Base-by-base conservation (phyloP, 106 monocot genomes). In the Narthecium ossifragum region DNA sequence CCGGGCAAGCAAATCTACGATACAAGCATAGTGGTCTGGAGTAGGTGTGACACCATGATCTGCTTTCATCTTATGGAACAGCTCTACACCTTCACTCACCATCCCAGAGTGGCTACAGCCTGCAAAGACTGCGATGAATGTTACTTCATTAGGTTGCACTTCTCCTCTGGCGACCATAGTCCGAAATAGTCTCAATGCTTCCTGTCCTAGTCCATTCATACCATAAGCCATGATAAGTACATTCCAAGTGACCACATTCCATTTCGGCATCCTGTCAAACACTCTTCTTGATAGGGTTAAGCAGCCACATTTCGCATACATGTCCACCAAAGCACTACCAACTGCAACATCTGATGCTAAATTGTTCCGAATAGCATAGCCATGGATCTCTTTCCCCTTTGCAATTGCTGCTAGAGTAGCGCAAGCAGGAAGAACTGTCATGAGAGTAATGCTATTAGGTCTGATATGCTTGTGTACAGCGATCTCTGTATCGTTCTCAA, bases 81-180 rank as follows among this genome's bases (percentile, higher is more conserved):
- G 62, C 17, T 75, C 58, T 20, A 86, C 25, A 14, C 89, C 89
- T 65, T 78, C 47, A 25, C 20, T 46, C 10, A 94, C 89, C 73
- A 94, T 70, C 4, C 93, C 89, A n/a, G 93, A 80, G 53, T 94
- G 93, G 70, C 93, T 89, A 34, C 89, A 94, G 24, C 85, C 85
- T 17, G 89, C 85, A 38, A 93, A 73, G 2, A 80, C 73, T 21
- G 85, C 78, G 48, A 93, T 80, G 63, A 83, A 90, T 5, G 93
- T 94, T 1, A 90, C 60, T 38, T 78, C 85, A 62, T 75, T 90
- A 4, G 86, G 85, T 28, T 73, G 80, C 13, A 67, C 79, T 64
- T 82, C 88, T 5, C 56, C 57, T 49, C 25, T 41, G 1, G 55
- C 23, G 36, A 75, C 53, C 89, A 89, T 85, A 26, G 72, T 72